Percentiles rank a stretch among this genome's conserved stretches.
Conservation (phyloP, 495 filamentous ascomycete genomes). For the Evansstolkia leycettana region DNA sequence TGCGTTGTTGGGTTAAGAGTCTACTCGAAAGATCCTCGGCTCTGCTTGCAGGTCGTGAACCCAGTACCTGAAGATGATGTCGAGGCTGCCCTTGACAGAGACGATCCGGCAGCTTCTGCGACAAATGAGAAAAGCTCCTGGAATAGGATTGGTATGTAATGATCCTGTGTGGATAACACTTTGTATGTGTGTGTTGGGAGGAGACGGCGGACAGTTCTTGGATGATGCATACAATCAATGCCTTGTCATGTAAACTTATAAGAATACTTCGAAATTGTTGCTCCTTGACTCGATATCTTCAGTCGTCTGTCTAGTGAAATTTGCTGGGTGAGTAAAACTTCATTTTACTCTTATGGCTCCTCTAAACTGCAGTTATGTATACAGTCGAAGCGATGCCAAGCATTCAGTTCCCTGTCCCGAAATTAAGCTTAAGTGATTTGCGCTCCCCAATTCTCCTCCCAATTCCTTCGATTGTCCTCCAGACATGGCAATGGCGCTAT, state of each 20-base stretch:
- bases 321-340: too few species aligned
- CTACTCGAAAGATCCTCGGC: constrained; percentile 47
- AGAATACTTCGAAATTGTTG: not conserved
- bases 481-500: constrained; percentile 1
- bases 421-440: not conserved
- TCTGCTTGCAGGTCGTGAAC: constrained; percentile 40
- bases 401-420: not conserved
- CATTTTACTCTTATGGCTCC: too few species aligned
- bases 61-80: constrained; percentile 39
- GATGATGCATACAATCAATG: too few species aligned
- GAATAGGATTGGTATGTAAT: not conserved
- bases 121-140: constrained; percentile 18
- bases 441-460: too few species aligned
- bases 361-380: too few species aligned
- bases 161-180: too few species aligned
- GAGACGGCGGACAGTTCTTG: too few species aligned
- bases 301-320: too few species aligned
- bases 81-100: constrained; percentile 37
- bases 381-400: not conserved
- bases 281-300: not conserved
- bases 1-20: constrained; percentile 69
- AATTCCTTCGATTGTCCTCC: too few species aligned
- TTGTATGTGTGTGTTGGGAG: too few species aligned
- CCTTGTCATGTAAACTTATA: not conserved
- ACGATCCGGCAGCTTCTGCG: constrained; percentile 38